These are phyloP conservation scores for Phytophthora fragariae DNA, from an alignment of 352 stramenopile species.

Conservation along the genomic window DNA sequence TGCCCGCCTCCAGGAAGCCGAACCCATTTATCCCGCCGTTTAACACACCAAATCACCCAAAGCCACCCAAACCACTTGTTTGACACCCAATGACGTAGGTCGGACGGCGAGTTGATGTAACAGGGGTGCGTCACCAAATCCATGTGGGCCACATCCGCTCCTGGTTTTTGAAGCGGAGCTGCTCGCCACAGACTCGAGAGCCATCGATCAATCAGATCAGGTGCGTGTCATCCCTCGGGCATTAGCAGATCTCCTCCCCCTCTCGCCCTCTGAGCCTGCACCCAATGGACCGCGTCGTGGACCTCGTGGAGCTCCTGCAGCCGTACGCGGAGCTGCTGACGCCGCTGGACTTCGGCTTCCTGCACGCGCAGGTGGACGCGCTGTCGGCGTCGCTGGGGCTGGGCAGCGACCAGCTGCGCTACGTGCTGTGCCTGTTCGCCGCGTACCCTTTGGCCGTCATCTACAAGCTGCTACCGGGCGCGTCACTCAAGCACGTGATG, in stretches of 20 bases:
- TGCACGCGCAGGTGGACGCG: constrained; percentile 56
- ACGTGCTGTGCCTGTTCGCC: constrained; percentile 90
- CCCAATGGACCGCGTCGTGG: constrained; percentile 51
- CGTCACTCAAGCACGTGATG: constrained; percentile 89
- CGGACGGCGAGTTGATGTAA: constrained; percentile 36
- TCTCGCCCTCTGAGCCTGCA: neutral
- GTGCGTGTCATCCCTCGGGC: constrained; percentile 7
- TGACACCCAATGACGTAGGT: constrained; percentile 34
- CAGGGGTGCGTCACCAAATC: neutral
- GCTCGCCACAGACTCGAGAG: constrained; percentile 9
- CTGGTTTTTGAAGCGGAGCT: constrained; percentile 20
- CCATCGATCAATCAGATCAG: neutral
- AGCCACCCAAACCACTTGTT: constrained; percentile 1
- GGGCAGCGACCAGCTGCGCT: constrained; percentile 66
- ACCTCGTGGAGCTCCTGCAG: constrained; percentile 48
- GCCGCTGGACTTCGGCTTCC: constrained; percentile 56
- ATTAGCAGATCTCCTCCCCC: neutral
- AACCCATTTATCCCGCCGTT: constrained; percentile 5
- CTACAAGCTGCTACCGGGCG: constrained; percentile 74
- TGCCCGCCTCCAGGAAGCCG: neutral
- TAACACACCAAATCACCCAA: constrained; percentile 1
- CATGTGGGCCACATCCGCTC: neutral
- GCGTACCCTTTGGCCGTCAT: constrained; percentile 94
- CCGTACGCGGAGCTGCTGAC: constrained; percentile 58
- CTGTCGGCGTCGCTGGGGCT: constrained; percentile 48